A percentile compares a stretch with the other conserved stretches of the same genome.
phyloP scores from a whole-genome alignment of 805 yeast species.

The Cyberlindnera samutprakarnensis region DNA sequence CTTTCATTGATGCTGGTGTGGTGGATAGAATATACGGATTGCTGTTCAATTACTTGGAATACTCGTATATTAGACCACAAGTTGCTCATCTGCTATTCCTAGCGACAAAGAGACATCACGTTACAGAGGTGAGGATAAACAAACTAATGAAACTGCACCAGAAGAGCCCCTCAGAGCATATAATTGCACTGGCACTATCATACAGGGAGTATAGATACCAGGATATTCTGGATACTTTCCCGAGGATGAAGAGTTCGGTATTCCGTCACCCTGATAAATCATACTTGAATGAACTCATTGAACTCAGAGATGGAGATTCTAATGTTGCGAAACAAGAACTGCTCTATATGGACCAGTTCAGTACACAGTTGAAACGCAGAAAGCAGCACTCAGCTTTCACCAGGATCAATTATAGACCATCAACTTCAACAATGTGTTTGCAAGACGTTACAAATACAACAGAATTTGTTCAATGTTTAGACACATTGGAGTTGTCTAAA shows the following conservation, averaged over 20 bases:
- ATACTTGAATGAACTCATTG: conserved; percentile 6
- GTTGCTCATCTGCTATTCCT: conserved; percentile 28
- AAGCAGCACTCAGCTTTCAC: conserved; percentile 1
- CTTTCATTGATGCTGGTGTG: conserved; percentile 15
- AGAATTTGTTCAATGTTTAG: conserved; percentile 5
- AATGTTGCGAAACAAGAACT: conserved; percentile 2
- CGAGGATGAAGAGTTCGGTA: conserved; percentile 17
- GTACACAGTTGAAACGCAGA: conserved; percentile 11
- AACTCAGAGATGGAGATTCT: background rate
- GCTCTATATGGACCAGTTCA: conserved; percentile 9
- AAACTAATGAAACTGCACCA: conserved; percentile 16
- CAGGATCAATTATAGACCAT: conserved; percentile 4
- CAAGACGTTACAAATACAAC: conserved; percentile 3
- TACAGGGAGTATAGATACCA: conserved; percentile 19
- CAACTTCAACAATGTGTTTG: conserved; percentile 1
- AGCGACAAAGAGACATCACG: conserved; percentile 23
- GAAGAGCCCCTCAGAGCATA: conserved; percentile 14
- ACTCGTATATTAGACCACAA: conserved; percentile 27
- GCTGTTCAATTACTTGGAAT: conserved; percentile 28
- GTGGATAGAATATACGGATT: conserved; percentile 19
- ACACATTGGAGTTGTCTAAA: background rate
- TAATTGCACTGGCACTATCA: conserved; percentile 17
- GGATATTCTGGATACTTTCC: conserved; percentile 20
- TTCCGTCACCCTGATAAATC: conserved; percentile 17
- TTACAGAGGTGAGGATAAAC: conserved; percentile 24